Conservation (phyloP, 2,329 filamentous ascomycete genomes). For the Xylaria sp. region DNA sequence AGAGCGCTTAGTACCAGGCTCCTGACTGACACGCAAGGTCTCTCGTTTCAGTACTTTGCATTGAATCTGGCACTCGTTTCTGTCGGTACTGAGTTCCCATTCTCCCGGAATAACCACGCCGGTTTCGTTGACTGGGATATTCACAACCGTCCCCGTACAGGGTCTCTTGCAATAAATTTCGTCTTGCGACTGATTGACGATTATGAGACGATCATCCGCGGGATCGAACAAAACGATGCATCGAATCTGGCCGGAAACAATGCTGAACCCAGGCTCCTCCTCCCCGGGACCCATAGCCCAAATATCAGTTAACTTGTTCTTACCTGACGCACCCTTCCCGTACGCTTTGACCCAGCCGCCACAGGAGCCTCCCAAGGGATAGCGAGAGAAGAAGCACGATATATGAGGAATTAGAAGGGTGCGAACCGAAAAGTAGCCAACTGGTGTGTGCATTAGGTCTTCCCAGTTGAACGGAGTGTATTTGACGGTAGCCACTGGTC, state of each 20-base stretch:
- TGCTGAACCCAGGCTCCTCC: constrained; percentile 1
- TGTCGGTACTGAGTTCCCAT: background rate
- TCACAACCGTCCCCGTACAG: background rate
- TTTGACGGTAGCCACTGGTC: too few species aligned
- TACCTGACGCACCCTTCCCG: background rate
- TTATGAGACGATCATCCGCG: background rate
- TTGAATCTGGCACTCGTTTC: background rate
- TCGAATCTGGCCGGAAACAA: background rate
- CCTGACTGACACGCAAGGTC: background rate
- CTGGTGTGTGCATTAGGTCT: background rate
- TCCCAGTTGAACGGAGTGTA: background rate
- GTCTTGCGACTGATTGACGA: background rate
- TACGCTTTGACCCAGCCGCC: constrained; percentile 1
- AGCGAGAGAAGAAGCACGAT: background rate
- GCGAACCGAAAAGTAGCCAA: background rate
- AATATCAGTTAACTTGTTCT: background rate
- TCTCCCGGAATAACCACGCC: background rate
- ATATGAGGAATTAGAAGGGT: constrained; percentile 1
- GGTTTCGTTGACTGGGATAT: background rate
- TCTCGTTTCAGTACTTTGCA: background rate
- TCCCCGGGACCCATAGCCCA: background rate
- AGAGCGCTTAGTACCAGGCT: background rate
- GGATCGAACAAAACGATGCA: constrained; percentile 9
- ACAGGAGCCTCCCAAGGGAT: background rate
- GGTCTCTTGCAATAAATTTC: background rate